Conservation (phyloP, 805 yeast species). For the Teunomyces funiuensis region DNA sequence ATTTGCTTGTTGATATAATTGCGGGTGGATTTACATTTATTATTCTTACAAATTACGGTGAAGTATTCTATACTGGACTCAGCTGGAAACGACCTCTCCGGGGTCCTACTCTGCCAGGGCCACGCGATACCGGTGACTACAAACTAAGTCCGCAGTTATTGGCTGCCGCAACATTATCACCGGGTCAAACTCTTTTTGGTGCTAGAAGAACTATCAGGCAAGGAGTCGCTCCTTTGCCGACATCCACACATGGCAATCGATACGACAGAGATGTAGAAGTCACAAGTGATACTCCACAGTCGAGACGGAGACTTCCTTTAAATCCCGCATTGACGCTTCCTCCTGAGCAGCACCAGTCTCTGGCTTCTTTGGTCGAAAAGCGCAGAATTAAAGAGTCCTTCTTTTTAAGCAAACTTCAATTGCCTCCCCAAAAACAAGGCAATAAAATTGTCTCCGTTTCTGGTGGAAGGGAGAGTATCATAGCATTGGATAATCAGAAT, state of each 20-base stretch:
- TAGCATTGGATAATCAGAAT: conserved; percentile 54
- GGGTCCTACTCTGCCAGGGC: conserved; percentile 29
- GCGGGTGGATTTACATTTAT: conserved; percentile 69
- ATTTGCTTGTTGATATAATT: conserved; percentile 45
- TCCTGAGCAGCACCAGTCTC: conserved; percentile 14
- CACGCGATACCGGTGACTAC: conserved; percentile 18
- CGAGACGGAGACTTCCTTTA: conserved; percentile 12
- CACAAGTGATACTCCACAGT: conserved; percentile 2
- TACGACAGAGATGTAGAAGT: conserved; percentile 8
- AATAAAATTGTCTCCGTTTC: conserved; percentile 47
- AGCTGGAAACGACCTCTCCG: conserved; percentile 20
- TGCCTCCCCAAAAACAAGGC: conserved; percentile 13
- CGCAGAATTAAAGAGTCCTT: conserved; percentile 8
- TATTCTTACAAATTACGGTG: conserved; percentile 55
- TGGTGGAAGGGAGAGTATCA: conserved; percentile 64
- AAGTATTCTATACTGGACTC: conserved; percentile 53
- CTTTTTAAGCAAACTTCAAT: conserved; percentile 23
- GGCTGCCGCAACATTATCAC: conserved; percentile 7
- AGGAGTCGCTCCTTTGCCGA: conserved; percentile 9
- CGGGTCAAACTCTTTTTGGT: not conserved
- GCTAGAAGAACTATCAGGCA: conserved; percentile 11
- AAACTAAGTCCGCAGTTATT: conserved; percentile 14
- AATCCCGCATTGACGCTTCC: conserved; percentile 24
- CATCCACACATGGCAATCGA: conserved; percentile 9
- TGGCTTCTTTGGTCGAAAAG: not conserved